These are phyloP conservation scores for Echinochloa phyllopogon DNA, from an alignment of 176 grass and related monocot genomes.

Conservation along the genomic window DNA sequence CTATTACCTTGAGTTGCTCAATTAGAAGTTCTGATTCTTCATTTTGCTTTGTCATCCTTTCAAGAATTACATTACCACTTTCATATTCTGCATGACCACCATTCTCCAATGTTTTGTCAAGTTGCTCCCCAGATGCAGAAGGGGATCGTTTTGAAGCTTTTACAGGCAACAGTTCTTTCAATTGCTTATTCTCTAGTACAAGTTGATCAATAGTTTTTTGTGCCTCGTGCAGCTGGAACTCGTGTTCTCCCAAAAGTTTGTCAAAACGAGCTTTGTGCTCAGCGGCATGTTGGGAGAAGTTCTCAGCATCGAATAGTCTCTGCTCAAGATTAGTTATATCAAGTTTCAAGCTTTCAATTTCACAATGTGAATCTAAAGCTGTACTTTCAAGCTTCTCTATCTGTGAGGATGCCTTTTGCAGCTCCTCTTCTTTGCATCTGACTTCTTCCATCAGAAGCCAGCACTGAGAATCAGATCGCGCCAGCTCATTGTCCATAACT, in stretches of 20 bases:
- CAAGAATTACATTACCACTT: conserved; percentile 49
- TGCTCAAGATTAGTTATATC: conserved; percentile 85
- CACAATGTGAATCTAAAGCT: conserved; percentile 89
- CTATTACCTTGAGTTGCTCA: conserved; percentile 80
- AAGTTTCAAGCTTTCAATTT: conserved; percentile 98
- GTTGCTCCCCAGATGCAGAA: conserved; percentile 43
- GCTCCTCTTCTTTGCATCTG: conserved; percentile 70
- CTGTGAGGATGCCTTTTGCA: conserved; percentile 65
- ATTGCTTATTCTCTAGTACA: conserved; percentile 66
- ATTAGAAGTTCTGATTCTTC: conserved; percentile 76
- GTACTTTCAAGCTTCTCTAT: conserved; percentile 76
- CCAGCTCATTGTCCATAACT: conserved; percentile 59
- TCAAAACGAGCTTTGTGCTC: conserved; percentile 45
- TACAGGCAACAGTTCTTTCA: conserved; percentile 51
- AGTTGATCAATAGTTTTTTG: conserved; percentile 54
- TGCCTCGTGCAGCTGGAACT: conserved; percentile 54
- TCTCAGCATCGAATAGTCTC: conserved; percentile 62
- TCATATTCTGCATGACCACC: conserved; percentile 36
- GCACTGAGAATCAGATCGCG: conserved; percentile 67
- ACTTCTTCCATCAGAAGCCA: conserved; percentile 80
- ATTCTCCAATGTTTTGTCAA: conserved; percentile 56
- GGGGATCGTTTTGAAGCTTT: conserved; percentile 48
- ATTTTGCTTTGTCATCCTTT: conserved; percentile 62
- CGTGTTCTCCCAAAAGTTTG: conserved; percentile 45
- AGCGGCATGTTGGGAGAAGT: conserved; percentile 45